phyloP scores from a whole-genome alignment of 2,329 filamentous ascomycete genomes.

The Fusarium sambucinum region DNA sequence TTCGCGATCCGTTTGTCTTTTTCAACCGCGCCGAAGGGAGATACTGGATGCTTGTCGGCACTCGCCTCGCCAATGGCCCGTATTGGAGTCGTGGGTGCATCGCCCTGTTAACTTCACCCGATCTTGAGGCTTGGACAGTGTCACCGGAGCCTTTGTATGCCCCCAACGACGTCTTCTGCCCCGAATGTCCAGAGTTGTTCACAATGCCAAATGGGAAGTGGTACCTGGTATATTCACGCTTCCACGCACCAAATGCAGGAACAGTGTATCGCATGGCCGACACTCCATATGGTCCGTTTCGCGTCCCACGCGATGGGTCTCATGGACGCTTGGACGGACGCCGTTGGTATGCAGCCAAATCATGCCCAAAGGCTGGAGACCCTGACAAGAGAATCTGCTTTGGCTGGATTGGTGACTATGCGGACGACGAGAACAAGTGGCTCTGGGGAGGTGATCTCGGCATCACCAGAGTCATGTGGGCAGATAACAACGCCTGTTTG shows the following conservation, averaged over 20 bases:
- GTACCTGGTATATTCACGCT: constrained; percentile 53
- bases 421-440: constrained; percentile 52
- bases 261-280: constrained; percentile 54
- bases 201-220: constrained; percentile 52
- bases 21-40: constrained; percentile 47
- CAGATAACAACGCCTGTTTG: constrained; percentile 46
- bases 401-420: constrained; percentile 53
- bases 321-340: constrained; percentile 52
- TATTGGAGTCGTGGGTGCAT: constrained; percentile 54
- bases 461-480: constrained; percentile 50
- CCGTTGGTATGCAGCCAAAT: constrained; percentile 55
- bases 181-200: constrained; percentile 55
- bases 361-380: constrained; percentile 49
- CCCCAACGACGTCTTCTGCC: constrained; percentile 53
- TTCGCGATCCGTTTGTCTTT: constrained; percentile 54
- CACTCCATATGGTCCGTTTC: constrained; percentile 52
- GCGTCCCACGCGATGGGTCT: constrained; percentile 52
- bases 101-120: constrained; percentile 52
- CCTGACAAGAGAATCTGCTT: constrained; percentile 50
- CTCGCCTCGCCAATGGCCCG: constrained; percentile 50
- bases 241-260: constrained; percentile 52
- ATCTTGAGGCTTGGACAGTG: constrained; percentile 51
- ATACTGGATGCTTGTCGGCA: constrained; percentile 56
- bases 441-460: constrained; percentile 54
- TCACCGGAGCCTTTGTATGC: constrained; percentile 50